Percentiles rank a stretch among this genome's conserved stretches.
Evolutionary conservation across 345 rosid genomes (phyloP).

Genomic region (Erysimum cheiranthoides): DNA sequence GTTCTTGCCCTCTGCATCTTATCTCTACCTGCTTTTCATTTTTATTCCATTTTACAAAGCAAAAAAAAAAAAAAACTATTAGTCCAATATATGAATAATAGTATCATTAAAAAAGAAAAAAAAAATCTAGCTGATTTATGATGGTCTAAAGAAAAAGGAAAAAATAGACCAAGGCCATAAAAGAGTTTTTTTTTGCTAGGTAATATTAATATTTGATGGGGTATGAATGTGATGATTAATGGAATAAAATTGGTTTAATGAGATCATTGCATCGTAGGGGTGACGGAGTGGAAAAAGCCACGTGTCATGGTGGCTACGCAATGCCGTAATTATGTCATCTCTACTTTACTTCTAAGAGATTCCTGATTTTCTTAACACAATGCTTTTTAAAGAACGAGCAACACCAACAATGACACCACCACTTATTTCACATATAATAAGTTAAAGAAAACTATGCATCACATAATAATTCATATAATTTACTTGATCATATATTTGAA

Average conservation of each 20-base stretch:
- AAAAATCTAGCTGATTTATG: neutral
- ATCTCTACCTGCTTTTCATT: constrained; percentile 80
- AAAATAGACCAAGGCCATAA: neutral
- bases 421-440: constrained; percentile 37
- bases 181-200: neutral
- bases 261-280: constrained; percentile 46
- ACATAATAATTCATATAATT: constrained; percentile 2
- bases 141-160: neutral
- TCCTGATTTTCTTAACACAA: constrained; percentile 41
- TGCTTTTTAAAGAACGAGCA: constrained; percentile 38
- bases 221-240: constrained; percentile 4
- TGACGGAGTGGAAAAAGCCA: constrained; percentile 37
- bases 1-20: constrained; percentile 92
- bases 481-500: constrained; percentile 26
- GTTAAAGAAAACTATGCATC: constrained; percentile 35
- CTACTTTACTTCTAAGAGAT: constrained; percentile 49
- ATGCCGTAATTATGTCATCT: constrained; percentile 43
- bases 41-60: neutral
- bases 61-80: neutral
- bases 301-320: constrained; percentile 46
- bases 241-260: constrained; percentile 30
- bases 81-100: neutral
- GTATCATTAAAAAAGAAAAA: neutral
- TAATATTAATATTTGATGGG: constrained; percentile 8
- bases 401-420: constrained; percentile 46